phyloP scores from a whole-genome alignment of 306 rosid genomes.

The Cicer bijugum region DNA sequence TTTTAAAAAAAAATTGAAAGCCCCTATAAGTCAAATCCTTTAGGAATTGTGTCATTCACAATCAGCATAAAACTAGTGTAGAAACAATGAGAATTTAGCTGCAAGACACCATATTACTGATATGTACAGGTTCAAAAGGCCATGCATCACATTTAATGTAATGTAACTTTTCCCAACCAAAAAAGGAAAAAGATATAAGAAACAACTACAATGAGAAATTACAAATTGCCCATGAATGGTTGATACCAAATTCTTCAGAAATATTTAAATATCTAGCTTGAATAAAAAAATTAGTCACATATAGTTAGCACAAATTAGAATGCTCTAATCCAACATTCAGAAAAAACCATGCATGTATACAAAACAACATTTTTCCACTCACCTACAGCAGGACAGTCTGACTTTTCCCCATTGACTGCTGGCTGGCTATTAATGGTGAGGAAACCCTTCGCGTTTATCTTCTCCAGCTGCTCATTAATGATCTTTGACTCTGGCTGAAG shows the following conservation, averaged over 20 bases:
- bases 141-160: neutral
- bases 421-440: conserved; percentile 99
- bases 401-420: conserved; percentile 85
- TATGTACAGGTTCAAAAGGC: conserved; percentile 4
- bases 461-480: conserved; percentile 80
- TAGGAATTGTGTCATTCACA: neutral
- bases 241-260: neutral
- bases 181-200: neutral
- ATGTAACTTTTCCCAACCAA: neutral
- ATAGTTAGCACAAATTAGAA: conserved; percentile 7
- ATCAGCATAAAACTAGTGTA: neutral
- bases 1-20: neutral
- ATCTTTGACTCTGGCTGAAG: conserved; percentile 91
- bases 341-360: conserved; percentile 26
- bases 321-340: neutral
- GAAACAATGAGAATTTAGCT: neutral
- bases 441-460: conserved; percentile 74
- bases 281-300: conserved; percentile 18
- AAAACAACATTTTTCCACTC: conserved; percentile 45
- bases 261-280: conserved; percentile 11
- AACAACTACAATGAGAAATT: neutral
- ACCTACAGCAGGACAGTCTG: conserved; percentile 88
- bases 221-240: neutral
- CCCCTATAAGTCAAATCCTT: neutral
- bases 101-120: neutral